phyloP scores from a whole-genome alignment of 1,284 basidiomycete genomes.

The Tylopilus sp. region DNA sequence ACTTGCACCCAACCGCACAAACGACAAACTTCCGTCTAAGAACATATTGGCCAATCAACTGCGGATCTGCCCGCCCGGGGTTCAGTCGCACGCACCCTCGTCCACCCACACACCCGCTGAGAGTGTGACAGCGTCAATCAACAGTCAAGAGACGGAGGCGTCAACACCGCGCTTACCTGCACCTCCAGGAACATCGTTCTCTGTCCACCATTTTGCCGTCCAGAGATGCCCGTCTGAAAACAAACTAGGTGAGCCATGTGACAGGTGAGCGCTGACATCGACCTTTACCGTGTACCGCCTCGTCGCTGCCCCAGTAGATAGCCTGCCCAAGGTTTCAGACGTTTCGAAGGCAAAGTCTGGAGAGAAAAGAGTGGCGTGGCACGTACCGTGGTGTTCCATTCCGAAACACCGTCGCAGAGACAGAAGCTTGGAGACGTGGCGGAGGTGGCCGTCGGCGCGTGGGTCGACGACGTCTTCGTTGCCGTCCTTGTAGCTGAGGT shows the following conservation, averaged over 20 bases:
- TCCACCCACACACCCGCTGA: slow-evolving; percentile 52
- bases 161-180: slow-evolving; percentile 11
- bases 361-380: not conserved
- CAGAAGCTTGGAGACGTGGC: slow-evolving; percentile 42
- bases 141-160: not conserved
- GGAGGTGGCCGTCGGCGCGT: slow-evolving; percentile 35
- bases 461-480: slow-evolving; percentile 23
- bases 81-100: slow-evolving; percentile 48
- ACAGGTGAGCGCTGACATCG: not conserved
- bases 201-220: slow-evolving; percentile 70
- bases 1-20: too few relatives aligned
- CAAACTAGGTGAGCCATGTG: not conserved
- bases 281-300: slow-evolving; percentile 59
- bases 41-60: too few relatives aligned
- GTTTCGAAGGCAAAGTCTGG: not conserved
- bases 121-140: slow-evolving; percentile 3
- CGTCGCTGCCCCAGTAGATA: slow-evolving; percentile 61
- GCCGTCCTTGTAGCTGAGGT: not conserved
- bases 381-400: slow-evolving; percentile 60
- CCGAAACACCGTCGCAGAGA: slow-evolving; percentile 59
- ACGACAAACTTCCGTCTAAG: too few relatives aligned
- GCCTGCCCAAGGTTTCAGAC: slow-evolving; percentile 33
- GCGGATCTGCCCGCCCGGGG: too few relatives aligned
- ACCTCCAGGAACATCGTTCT: slow-evolving; percentile 60
- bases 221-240: slow-evolving; percentile 56